phyloP scores from a whole-genome alignment of 2,329 filamentous ascomycete species.

The Stagonosporopsis vannaccii region DNA sequence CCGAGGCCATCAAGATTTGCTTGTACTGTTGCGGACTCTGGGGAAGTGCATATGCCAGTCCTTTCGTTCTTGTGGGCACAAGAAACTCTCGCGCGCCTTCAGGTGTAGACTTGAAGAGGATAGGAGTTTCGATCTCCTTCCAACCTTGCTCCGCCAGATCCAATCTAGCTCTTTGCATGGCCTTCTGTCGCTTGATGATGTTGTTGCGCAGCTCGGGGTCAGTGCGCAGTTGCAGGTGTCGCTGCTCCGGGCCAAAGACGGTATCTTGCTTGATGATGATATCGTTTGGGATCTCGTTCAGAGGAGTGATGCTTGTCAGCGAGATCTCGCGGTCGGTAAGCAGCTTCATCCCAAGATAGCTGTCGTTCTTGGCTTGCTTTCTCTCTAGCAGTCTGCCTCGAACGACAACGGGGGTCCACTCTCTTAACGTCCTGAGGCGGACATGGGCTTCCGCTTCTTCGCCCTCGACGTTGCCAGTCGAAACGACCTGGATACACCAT shows the following conservation, averaged over 20 bases:
- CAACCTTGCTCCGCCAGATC: conserved; percentile 66
- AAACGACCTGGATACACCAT: conserved; percentile 60
- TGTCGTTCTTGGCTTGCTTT: conserved; percentile 44
- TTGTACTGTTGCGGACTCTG: conserved; percentile 99
- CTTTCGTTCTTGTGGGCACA: conserved; percentile 80
- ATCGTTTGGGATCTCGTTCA: conserved; percentile 77
- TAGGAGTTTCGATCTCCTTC: conserved; percentile 85
- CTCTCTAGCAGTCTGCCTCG: conserved; percentile 58
- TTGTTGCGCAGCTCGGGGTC: conserved; percentile 71
- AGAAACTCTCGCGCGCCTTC: conserved; percentile 95
- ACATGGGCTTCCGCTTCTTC: conserved; percentile 38
- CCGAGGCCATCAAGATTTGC: conserved; percentile 94
- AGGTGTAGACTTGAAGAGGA: conserved; percentile 96
- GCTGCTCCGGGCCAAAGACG: conserved; percentile 74
- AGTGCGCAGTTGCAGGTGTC: conserved; percentile 86
- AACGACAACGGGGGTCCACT: conserved; percentile 64
- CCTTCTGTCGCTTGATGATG: conserved; percentile 72
- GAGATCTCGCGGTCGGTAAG: conserved; percentile 64
- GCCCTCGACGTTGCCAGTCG: conserved; percentile 48
- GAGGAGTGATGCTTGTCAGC: conserved; percentile 66
- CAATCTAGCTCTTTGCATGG: conserved; percentile 61
- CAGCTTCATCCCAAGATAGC: conserved; percentile 40
- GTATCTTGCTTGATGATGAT: conserved; percentile 79
- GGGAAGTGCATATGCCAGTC: conserved; percentile 85
- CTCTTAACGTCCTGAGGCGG: conserved; percentile 53